Conservation (phyloP, 306 rosid genomes). For the Herpetospermum pedunculosum region DNA sequence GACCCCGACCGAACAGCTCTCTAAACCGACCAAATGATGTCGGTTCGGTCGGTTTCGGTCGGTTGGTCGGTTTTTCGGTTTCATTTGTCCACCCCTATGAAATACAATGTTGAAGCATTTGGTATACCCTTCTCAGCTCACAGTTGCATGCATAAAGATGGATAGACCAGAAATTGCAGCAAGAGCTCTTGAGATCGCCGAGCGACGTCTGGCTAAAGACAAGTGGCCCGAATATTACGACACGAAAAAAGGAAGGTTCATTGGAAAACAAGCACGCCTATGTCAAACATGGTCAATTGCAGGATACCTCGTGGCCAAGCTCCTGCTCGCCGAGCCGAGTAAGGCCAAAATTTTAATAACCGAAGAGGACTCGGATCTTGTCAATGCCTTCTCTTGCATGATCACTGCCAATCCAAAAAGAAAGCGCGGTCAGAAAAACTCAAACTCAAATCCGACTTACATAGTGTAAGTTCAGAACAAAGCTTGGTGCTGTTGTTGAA, state of each 20-base stretch:
- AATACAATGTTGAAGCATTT: neutral
- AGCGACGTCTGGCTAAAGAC: conserved; percentile 49
- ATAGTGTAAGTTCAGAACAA: conserved; percentile 30
- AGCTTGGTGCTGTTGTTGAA: neutral
- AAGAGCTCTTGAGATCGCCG: conserved; percentile 53
- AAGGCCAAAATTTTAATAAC: conserved; percentile 58
- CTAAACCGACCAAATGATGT: no score
- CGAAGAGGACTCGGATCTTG: conserved; percentile 76
- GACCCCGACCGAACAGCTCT: no score
- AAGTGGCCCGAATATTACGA: conserved; percentile 88
- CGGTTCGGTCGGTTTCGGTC: no score
- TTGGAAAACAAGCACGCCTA: conserved; percentile 66
- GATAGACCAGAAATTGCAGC: conserved; percentile 62
- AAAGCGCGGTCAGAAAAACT: conserved; percentile 50
- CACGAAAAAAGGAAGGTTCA: conserved; percentile 48
- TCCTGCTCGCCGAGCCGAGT: conserved; percentile 54
- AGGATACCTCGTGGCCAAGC: conserved; percentile 64
- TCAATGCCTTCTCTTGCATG: conserved; percentile 54
- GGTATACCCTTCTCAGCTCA: conserved; percentile 45
- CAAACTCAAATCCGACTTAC: conserved; percentile 38
- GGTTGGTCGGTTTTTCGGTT: no score
- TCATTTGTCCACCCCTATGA: no score
- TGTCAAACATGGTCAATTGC: conserved; percentile 79
- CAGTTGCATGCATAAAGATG: conserved; percentile 84
- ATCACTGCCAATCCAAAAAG: conserved; percentile 47